Percentiles rank a stretch among this genome's conserved stretches.
These are phyloP conservation scores for Trichoderma semiorbis DNA, from an alignment of 2,329 filamentous ascomycete genomes.

Conservation along the genomic window DNA sequence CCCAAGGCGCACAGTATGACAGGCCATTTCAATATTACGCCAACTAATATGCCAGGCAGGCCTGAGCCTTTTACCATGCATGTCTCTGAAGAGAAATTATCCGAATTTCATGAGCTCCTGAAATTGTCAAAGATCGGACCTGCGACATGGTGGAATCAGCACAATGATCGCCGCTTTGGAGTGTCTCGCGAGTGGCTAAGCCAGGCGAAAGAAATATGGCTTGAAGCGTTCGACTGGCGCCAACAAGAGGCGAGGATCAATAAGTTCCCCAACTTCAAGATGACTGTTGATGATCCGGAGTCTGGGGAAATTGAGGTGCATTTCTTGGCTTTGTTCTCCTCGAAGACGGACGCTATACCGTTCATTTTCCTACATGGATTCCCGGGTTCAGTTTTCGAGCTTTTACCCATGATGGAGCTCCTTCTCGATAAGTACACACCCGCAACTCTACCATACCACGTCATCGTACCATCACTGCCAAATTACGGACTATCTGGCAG, in stretches of 20 bases:
- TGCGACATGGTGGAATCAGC: background rate
- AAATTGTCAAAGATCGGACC: background rate
- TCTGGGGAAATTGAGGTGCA: background rate
- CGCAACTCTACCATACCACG: slow-evolving; percentile 51
- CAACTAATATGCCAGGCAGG: background rate
- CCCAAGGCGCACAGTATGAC: background rate
- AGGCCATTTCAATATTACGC: background rate
- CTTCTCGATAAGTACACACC: slow-evolving; percentile 47
- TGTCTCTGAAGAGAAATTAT: background rate
- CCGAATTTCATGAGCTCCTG: background rate
- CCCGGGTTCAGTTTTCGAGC: slow-evolving; percentile 42
- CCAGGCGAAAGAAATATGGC: background rate
- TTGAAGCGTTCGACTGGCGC: background rate
- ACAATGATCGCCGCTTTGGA: background rate
- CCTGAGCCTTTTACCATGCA: background rate
- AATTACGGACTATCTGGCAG: background rate
- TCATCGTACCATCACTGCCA: slow-evolving; percentile 47
- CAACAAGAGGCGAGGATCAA: background rate
- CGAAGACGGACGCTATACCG: background rate
- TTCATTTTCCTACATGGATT: background rate
- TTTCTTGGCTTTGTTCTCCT: background rate
- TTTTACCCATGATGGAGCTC: slow-evolving; percentile 47
- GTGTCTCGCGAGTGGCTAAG: background rate
- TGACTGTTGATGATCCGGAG: background rate
- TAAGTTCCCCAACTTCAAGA: background rate